Base-by-base conservation (phyloP, 352 stramenopile genomes). In the Pythium grandisporangium region DNA sequence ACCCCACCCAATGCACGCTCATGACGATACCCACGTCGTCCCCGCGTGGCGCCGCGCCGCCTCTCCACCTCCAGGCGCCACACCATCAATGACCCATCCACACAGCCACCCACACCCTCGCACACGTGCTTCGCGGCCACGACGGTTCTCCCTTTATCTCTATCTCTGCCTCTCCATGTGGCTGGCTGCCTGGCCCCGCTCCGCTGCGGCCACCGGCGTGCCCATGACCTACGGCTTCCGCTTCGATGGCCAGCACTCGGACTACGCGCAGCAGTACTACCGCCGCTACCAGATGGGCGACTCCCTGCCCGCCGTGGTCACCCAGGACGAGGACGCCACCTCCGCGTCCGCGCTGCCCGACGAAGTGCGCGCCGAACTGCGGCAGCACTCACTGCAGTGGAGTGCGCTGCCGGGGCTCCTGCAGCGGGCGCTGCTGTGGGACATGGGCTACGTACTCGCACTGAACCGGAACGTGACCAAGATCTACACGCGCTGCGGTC, bases 191-290 rank as follows among this genome's bases (percentile, higher is more conserved):
- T 27, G 10, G 22, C 2, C 35, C 8, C n/a, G 17, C 6, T 10
- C 20, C 17, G 29, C 39, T 2, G 6, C 4, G 17, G 17, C 37
- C n/a, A 39, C 35, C 24, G 27, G 29, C 40, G 63, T 83, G 12
- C 64, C 69, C 1, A 47, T 75, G 13, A 61, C 73, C 30, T 48
- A 37, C 27, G 56, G 56, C 29, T 86, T 81, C 44, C 42, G 51
- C 29, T 81, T 74, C 58, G 62, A 67, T 19, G 74, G 68, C 5
- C 27, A 59, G 39, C 66, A 82, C 46, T 87, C 74, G 32, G 68
- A 87, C 59, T 77, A 81, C 32, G 66, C 66, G 16, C 70, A 84
- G 56, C 74, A 84, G 42, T 84, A 53, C 41, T 87, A 83, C 45
- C 17, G 48, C n/a, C 63, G 73, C 19, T 69, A 56, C 44, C 48